Percentiles rank a stretch among this genome's conserved stretches.
phyloP scores from a whole-genome alignment of 495 filamentous ascomycete species.

The Bathelium albidoporum region DNA sequence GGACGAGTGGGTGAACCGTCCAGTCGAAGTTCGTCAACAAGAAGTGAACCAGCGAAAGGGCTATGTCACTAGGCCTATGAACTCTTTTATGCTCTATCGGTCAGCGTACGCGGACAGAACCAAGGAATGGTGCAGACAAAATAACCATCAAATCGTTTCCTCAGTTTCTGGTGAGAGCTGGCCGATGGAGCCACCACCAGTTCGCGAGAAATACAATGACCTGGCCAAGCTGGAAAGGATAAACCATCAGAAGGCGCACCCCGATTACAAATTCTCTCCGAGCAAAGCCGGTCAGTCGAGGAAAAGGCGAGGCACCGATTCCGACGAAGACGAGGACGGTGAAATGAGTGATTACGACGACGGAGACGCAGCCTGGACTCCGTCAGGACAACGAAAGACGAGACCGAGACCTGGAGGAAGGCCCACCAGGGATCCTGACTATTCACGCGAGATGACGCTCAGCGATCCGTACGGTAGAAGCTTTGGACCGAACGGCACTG shows the following conservation, averaged over 20 bases:
- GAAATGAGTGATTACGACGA: conserved; percentile 16
- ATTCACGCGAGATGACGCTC: neutral
- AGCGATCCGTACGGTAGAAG: neutral
- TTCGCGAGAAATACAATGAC: conserved; percentile 70
- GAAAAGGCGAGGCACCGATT: conserved; percentile 34
- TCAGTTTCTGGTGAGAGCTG: conserved; percentile 74
- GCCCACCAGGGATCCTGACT: neutral
- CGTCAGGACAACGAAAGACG: conserved; percentile 13
- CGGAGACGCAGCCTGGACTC: conserved; percentile 24
- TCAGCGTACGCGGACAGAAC: conserved; percentile 82
- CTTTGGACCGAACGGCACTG: conserved; percentile 15
- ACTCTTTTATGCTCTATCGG: conserved; percentile 97
- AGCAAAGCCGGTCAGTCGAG: conserved; percentile 56
- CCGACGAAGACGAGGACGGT: conserved; percentile 21
- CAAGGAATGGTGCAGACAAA: conserved; percentile 71
- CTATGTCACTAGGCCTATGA: conserved; percentile 87
- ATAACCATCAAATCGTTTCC: conserved; percentile 93
- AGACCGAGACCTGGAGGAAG: conserved; percentile 6
- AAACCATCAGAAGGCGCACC: conserved; percentile 79
- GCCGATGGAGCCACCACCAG: conserved; percentile 61
- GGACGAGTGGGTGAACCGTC: conserved; percentile 67
- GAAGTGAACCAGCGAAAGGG: conserved; percentile 63
- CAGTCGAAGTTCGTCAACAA: conserved; percentile 49
- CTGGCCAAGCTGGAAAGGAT: conserved; percentile 71
- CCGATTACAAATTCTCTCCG: conserved; percentile 91